A percentile compares a stretch with the other conserved stretches of the same genome.
Conservation (phyloP, 176 grass and related monocot species). For the Zoysia japonica region DNA sequence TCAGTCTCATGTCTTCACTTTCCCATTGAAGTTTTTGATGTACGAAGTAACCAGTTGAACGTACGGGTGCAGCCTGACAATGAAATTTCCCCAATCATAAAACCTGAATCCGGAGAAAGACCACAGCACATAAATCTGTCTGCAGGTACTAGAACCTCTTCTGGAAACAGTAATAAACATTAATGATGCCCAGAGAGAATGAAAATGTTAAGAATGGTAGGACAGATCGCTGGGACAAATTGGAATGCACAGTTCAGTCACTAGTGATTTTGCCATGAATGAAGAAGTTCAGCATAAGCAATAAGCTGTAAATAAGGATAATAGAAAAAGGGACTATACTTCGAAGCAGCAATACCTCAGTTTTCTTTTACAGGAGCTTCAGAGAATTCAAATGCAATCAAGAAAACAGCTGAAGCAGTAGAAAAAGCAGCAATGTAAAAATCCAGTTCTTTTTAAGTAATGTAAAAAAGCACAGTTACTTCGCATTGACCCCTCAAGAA, state of each 20-base stretch:
- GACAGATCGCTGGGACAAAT: background rate
- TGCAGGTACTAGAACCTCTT: slow-evolving; percentile 9
- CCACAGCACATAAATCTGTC: background rate
- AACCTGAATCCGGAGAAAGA: background rate
- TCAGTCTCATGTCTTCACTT: background rate
- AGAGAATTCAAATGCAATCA: background rate
- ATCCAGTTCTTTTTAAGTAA: too few species aligned
- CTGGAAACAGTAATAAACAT: background rate
- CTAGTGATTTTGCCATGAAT: background rate
- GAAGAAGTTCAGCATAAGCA: background rate
- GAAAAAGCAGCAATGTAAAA: background rate
- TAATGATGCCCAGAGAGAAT: slow-evolving; percentile 19
- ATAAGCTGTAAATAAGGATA: background rate
- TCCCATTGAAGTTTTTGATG: background rate
- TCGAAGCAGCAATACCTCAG: background rate
- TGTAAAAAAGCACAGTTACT: slow-evolving; percentile 1
- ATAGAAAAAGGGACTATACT: background rate
- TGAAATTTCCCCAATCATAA: slow-evolving; percentile 18
- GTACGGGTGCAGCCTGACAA: background rate
- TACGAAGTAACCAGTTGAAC: slow-evolving; percentile 18
- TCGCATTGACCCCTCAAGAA: background rate
- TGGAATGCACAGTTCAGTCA: slow-evolving; percentile 1
- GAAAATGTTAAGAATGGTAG: background rate
- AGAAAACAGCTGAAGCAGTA: background rate
- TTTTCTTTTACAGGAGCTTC: background rate